Percentiles rank a stretch among this genome's conserved stretches.
These are phyloP conservation scores for Henningerozyma blattae DNA, from an alignment of 805 yeast genomes.

Conservation along the genomic window DNA sequence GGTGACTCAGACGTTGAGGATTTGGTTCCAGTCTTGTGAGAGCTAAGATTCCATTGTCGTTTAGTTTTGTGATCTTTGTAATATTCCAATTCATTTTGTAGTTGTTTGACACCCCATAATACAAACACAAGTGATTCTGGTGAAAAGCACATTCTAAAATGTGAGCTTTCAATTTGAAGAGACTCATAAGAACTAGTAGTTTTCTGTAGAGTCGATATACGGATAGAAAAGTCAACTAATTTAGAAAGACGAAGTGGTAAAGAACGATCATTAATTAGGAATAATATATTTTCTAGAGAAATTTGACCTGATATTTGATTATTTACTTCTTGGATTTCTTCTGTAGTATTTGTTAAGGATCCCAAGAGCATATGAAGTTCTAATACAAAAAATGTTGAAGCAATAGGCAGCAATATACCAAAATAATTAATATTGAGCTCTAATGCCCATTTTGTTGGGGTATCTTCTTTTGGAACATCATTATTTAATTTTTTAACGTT, in stretches of 20 bases:
- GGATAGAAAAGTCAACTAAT: conserved; percentile 36
- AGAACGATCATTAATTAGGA: conserved; percentile 19
- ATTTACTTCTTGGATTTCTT: neutral
- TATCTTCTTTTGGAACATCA: neutral
- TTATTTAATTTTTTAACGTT: neutral
- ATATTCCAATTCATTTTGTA: conserved; percentile 7
- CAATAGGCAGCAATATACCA: conserved; percentile 20
- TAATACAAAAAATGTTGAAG: conserved; percentile 16
- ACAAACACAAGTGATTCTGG: conserved; percentile 36
- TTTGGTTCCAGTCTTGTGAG: conserved; percentile 1
- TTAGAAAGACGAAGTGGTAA: conserved; percentile 30
- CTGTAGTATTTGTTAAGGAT: conserved; percentile 9
- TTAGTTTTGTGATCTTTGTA: conserved; percentile 10
- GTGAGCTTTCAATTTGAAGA: conserved; percentile 46
- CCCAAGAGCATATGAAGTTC: conserved; percentile 17
- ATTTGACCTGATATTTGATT: conserved; percentile 15
- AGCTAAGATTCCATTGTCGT: conserved; percentile 4
- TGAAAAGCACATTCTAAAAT: conserved; percentile 45
- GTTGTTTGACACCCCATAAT: conserved; percentile 21
- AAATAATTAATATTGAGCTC: conserved; percentile 15
- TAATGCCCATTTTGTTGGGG: conserved; percentile 8
- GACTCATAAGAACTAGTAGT: conserved; percentile 26
- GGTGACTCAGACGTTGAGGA: conserved; percentile 5
- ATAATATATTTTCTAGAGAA: conserved; percentile 18
- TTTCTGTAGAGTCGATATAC: conserved; percentile 29